Evolutionary conservation across 164 flowering plant species (phyloP), one percentile per base, ranked within the genome.

Genomic region (Magnolia changhungtana): DNA sequence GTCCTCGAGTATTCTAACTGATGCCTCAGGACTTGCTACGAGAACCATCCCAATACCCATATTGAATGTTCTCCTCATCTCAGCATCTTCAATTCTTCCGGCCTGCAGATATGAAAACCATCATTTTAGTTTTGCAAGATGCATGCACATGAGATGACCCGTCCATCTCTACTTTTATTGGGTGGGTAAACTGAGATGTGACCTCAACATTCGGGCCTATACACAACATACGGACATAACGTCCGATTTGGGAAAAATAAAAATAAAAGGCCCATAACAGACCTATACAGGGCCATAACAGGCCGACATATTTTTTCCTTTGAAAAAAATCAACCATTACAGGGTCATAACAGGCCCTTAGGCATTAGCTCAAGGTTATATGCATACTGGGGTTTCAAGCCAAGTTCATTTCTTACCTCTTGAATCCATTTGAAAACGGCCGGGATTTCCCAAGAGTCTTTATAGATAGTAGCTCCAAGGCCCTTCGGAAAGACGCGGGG

Each of bases 11-110:
- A 93, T 85, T 80, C 85, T 82, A 6, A 16, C 65, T n/a, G 98
- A 81, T 1, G 92, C 92, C 75, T 88, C 97, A n/a, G 82, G 81
- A 76, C 82, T 85, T 37, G 90, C 90, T 65, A 93, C 88, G 2
- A 95, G 75, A 75, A 95, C 92, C 95, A 95, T 93, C 70, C 97
- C 96, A 31, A 95, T 89, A 8, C 97, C 98, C 95, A 92, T 89
- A 72, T 95, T 95, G 81, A 95, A 93, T 3, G 97, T 92, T 50
- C 97, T 84, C 73, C 80, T 86, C 98, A 95, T 95, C 76, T 95
- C 98, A 1, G 87, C 77, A 24, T 92, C 98, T 70, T 90, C 94
- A 37, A 95, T 85, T 49, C 79, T 81, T 74, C 98, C 97, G 49
- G 85, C 92, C 98, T 92, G 80, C 73, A 80, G 14, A 50, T 69